Base-by-base conservation (phyloP, 169 alveolate genomes). In the Plasmodium coatneyi region DNA sequence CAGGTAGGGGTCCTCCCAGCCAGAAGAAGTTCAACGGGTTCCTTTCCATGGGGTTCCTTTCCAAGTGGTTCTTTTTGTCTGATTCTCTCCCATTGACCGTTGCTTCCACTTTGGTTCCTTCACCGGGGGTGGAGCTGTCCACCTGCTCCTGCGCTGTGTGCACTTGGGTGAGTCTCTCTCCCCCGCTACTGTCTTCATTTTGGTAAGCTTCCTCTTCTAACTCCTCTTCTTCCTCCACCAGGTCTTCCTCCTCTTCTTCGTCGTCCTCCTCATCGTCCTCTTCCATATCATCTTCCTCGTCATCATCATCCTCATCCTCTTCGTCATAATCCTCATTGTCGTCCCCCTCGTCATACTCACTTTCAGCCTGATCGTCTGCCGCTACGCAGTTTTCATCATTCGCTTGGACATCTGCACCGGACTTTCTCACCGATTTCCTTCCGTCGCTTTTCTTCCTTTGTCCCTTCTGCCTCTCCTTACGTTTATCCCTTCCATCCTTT, bases 1-100 rank as follows among this genome's bases (percentile, higher is more conserved):
- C 93, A 25, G 93, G 93, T n/a, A 87, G 52, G 14, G 93, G 93
- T 1, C 93, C 93, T 12, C 93, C 93, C n/a, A 87, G 56, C 93
- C 93, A 87, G 34, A 87, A 87, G 43, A 87, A 87, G 49, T 66
- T 52, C 34, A 87, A 84, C 5, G 93, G 93, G 52, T 87, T 87
- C 71, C 82, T 36, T n/a, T 41, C 70, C 66, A 54, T 30, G 46
- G 78, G 80, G 49, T 52, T 87, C 46, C 76, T 36, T 19, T 43
- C 49, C 70, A 54, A 56, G 54, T 74, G 78, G 43, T 52, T 39
- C 46, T 76, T 52, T 30, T 78, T 74, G 34, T 30, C 25, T 10
- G 49, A n/a, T 19, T 74, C 70, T 52, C 41, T 76, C 9, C 76
- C 76, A 66, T 43, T 52, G 79, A 30, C 19, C 5, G 84, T 74